Percentiles rank a stretch among this genome's conserved stretches.
Evolutionary conservation across 305 asterid genomes (phyloP).

Genomic region (Fraxinus ornus): DNA sequence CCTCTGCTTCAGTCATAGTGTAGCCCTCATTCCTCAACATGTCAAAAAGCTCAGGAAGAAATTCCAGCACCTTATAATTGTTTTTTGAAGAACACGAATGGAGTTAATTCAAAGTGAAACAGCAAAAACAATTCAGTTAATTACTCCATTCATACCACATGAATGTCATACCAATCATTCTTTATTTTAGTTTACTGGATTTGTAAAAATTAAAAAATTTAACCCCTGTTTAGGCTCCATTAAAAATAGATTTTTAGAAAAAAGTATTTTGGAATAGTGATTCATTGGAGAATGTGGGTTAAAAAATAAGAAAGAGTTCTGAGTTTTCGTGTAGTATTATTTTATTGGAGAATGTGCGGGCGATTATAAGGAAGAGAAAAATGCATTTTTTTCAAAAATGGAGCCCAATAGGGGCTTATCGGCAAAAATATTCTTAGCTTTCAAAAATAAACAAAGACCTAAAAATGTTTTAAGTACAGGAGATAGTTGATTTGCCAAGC

Average conservation of each 20-base stretch:
- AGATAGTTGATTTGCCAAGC: background rate
- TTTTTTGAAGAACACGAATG: conserved; percentile 18
- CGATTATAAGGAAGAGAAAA: background rate
- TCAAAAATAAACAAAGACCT: background rate
- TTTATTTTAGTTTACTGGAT: background rate
- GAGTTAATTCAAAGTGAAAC: conserved; percentile 13
- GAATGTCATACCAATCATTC: background rate
- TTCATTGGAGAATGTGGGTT: background rate
- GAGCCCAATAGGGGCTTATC: background rate
- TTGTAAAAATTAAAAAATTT: background rate
- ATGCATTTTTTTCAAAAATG: background rate
- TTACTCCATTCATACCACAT: background rate
- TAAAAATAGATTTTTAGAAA: background rate
- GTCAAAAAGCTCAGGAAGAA: conserved; percentile 92
- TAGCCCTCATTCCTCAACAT: conserved; percentile 84
- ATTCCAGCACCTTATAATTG: conserved; percentile 82
- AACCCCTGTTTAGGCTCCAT: background rate
- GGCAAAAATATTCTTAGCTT: background rate
- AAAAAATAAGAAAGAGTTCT: background rate
- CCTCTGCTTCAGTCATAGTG: conserved; percentile 92
- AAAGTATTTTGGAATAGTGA: background rate
- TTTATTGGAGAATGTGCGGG: background rate
- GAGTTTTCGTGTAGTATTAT: background rate
- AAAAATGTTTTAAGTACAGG: background rate
- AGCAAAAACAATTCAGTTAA: background rate